Percentiles rank a stretch among this genome's conserved stretches.
phyloP scores from a whole-genome alignment of 306 rosid genomes.

The Lotus japonicus region DNA sequence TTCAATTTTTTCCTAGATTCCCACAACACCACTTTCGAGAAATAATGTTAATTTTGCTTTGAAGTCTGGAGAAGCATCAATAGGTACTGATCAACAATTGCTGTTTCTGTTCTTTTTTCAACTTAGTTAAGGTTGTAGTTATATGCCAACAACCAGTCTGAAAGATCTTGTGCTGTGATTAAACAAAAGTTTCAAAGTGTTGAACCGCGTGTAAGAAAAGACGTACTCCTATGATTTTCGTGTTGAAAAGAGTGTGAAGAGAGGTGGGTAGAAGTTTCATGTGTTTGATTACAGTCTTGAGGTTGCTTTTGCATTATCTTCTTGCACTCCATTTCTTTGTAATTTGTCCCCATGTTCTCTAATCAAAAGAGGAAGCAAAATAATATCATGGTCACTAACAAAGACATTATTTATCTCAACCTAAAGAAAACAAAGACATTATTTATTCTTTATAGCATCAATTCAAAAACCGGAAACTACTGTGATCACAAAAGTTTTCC shows the following conservation, averaged over 20 bases:
- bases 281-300: background rate
- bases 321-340: background rate
- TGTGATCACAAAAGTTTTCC: no score
- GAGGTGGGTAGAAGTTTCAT: slow-evolving; percentile 10
- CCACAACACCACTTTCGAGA: background rate
- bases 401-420: background rate
- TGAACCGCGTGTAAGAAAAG: slow-evolving; percentile 19
- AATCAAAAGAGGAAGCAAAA: background rate
- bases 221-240: slow-evolving; percentile 1
- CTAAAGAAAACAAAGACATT: no score
- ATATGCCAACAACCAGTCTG: slow-evolving; percentile 40
- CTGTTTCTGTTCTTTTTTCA: background rate
- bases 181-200: slow-evolving; percentile 32
- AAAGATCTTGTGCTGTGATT: slow-evolving; percentile 46
- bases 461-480: no score
- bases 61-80: slow-evolving; percentile 26
- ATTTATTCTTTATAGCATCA: no score
- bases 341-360: background rate
- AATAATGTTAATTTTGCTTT: slow-evolving; percentile 13
- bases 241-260: slow-evolving; percentile 11
- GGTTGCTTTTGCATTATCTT: background rate
- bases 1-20: slow-evolving; percentile 1
- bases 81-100: no score
- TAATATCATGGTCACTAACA: background rate
- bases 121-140: slow-evolving; percentile 21